Evolutionary conservation across 164 flowering plant genomes (phyloP), one percentile per base, ranked within the genome.

Genomic region (Tetracentron sinense): DNA sequence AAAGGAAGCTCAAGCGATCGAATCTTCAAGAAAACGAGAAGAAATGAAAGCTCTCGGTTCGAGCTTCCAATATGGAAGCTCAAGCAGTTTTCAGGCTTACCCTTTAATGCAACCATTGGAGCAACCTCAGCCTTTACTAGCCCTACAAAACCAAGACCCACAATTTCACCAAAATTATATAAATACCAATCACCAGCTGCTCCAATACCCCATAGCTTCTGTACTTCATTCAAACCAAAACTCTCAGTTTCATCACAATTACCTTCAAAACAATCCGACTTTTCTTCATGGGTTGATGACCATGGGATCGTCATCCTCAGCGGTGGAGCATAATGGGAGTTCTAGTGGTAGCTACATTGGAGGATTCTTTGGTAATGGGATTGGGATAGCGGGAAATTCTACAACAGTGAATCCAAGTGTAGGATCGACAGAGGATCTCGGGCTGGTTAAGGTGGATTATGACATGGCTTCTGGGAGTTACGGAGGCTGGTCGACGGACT

Each of bases 1-100:
- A 0, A 88, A 84, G 33, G 91, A 86, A 58, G 85, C 96, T 19
- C 87, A 87, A 54, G 87, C 85, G 1, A 33, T 84, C 0, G 93
- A 89, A 64, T 71, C 90, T 0, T 79, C 89, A 0, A 51, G 88
- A 49, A 85, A 83, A 59, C 69, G 86, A 23, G 88, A 83, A 0
- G 90, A 83, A 56, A 78, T 79, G 79, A 68, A 81, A 1, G 78
- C 85, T 20, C 73, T 79, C 0, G 69, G 79, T n/a, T 75, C 88
- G 5, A 62, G 56, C 49, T 79, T 75, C 64, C 76, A 67, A 3
- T 74, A 80, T 26, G 73, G 71, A 16, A 51, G 56, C 64, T 54
- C 77, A 0, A 60, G 62, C 21, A 56, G 69, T 3, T 38, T 71
- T 6, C 81, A 81, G 22, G 68, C 84, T 0, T 89, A 86, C 73